Percentiles rank a stretch among this genome's conserved stretches.
phyloP scores from a whole-genome alignment of 345 rosid species.

The Acer yangbiense region DNA sequence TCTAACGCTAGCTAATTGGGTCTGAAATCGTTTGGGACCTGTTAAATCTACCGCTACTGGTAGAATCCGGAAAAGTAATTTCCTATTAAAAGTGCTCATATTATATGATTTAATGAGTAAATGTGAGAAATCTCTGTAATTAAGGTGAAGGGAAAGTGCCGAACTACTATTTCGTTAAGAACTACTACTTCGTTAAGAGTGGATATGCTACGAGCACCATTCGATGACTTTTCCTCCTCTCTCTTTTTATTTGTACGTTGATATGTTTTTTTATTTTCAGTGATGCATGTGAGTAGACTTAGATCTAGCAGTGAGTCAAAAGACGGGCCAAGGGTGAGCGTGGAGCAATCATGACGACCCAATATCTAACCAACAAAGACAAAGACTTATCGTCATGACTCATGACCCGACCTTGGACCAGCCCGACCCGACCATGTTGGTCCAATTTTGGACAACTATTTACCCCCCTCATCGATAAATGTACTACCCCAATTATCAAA shows the following conservation, averaged over 20 bases:
- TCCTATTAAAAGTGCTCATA: too few species aligned
- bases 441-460: background rate
- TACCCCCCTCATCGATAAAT: background rate
- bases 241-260: too few species aligned
- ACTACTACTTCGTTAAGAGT: too few species aligned
- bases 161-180: too few species aligned
- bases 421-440: constrained; percentile 3
- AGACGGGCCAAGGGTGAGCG: background rate
- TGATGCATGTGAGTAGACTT: background rate
- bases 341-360: background rate
- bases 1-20: too few species aligned
- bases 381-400: background rate
- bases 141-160: too few species aligned
- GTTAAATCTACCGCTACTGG: too few species aligned
- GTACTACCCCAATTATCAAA: background rate
- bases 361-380: background rate
- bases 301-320: background rate
- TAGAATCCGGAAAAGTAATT: too few species aligned
- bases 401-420: background rate
- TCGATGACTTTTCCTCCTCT: too few species aligned
- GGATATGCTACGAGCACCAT: background rate
- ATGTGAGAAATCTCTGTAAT: too few species aligned
- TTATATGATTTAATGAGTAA: too few species aligned
- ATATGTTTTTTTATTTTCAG: background rate
- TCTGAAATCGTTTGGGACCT: too few species aligned